These are phyloP conservation scores for Trametes cinnabarina DNA, from an alignment of 768 basidiomycete genomes.

Conservation along the genomic window DNA sequence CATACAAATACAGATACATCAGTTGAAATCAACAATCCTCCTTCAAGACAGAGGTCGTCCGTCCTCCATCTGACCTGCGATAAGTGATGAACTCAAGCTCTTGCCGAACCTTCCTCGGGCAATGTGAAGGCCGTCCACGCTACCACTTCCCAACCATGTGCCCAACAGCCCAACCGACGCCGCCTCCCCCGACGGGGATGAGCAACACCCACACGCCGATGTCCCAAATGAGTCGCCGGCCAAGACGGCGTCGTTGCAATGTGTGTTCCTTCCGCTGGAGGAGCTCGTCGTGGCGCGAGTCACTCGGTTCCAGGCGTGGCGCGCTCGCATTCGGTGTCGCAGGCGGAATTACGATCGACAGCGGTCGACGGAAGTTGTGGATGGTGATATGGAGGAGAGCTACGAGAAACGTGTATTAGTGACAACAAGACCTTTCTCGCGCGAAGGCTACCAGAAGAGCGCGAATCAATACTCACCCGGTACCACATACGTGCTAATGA, in stretches of 20 bases:
- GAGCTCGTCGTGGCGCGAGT: constrained; percentile 58
- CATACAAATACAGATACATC: constrained; percentile 1
- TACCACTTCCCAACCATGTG: constrained; percentile 55
- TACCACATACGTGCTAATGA: constrained; percentile 58
- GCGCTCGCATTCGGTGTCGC: constrained; percentile 30
- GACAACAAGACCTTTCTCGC: background rate
- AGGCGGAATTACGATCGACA: constrained; percentile 77
- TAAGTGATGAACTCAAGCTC: background rate
- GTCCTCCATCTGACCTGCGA: background rate
- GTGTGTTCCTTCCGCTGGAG: constrained; percentile 84
- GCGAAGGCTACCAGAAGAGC: background rate
- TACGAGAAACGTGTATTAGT: constrained; percentile 20
- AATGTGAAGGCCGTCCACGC: too few relatives aligned
- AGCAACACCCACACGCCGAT: constrained; percentile 77
- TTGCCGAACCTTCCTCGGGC: background rate
- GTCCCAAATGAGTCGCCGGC: constrained; percentile 78
- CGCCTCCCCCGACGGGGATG: constrained; percentile 55
- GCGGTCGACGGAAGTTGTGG: constrained; percentile 81
- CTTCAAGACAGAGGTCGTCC: background rate
- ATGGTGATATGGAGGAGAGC: constrained; percentile 77
- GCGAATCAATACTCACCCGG: constrained; percentile 43
- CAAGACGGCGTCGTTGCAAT: constrained; percentile 71
- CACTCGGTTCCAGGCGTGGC: constrained; percentile 25
- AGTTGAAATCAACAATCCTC: background rate
- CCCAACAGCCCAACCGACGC: constrained; percentile 57